phyloP scores from a whole-genome alignment of 1,284 basidiomycete species.

The Apiotrichum montevideense region DNA sequence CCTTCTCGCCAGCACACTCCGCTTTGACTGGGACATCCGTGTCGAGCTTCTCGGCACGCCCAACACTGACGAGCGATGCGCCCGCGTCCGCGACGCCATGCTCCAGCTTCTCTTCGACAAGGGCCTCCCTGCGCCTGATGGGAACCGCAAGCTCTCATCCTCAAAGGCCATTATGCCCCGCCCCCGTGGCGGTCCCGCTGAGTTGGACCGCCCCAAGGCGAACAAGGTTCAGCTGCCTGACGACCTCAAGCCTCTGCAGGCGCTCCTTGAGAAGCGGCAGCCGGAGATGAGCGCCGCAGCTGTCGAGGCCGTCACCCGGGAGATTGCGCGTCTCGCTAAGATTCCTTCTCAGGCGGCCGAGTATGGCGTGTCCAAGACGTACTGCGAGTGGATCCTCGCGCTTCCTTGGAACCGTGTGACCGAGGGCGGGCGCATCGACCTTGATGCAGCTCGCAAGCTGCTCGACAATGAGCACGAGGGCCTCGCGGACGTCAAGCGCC shows the following conservation, averaged over 20 bases:
- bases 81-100: constrained; percentile 27
- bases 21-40: constrained; percentile 32
- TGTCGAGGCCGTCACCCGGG: constrained; percentile 25
- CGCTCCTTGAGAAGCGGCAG: constrained; percentile 15
- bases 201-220: neutral
- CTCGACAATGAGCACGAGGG: constrained; percentile 44
- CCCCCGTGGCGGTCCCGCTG: neutral
- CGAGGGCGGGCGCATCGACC: constrained; percentile 27
- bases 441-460: constrained; percentile 27
- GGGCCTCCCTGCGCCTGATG: constrained; percentile 18
- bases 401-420: constrained; percentile 39
- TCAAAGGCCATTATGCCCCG: constrained; percentile 5
- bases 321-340: constrained; percentile 30
- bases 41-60: constrained; percentile 35
- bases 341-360: constrained; percentile 41
- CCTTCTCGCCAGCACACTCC: constrained; percentile 33
- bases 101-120: constrained; percentile 19
- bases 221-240: constrained; percentile 24
- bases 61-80: constrained; percentile 26
- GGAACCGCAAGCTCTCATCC: constrained; percentile 7
- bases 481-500: constrained; percentile 38
- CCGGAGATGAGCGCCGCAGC: constrained; percentile 27
- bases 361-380: constrained; percentile 40
- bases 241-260: constrained; percentile 33
- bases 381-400: constrained; percentile 38